Percentiles rank a stretch among this genome's conserved stretches.
phyloP scores from a whole-genome alignment of 176 grass and related monocot species.

The Zea luxurians region DNA sequence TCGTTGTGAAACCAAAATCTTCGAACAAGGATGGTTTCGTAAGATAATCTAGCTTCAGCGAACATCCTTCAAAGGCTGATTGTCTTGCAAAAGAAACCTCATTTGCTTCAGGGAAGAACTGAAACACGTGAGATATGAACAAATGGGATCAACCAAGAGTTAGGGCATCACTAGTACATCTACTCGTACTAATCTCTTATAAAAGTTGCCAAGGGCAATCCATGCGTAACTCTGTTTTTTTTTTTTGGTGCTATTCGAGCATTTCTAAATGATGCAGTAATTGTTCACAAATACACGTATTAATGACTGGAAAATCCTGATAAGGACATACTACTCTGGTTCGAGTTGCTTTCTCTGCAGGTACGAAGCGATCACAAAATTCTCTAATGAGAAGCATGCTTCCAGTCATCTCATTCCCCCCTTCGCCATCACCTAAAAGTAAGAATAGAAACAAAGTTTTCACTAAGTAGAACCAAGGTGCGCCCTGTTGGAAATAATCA shows the following conservation, averaged over 20 bases:
- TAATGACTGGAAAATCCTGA: conserved; percentile 17
- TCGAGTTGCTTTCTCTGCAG: conserved; percentile 70
- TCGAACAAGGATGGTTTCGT: conserved; percentile 94
- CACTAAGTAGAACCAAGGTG: conserved; percentile 29
- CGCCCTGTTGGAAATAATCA: no score
- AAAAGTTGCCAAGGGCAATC: not conserved
- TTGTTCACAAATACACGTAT: not conserved
- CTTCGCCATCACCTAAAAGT: conserved; percentile 79
- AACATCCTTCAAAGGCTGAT: conserved; percentile 80
- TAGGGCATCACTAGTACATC: conserved; percentile 9
- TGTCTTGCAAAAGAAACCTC: conserved; percentile 87
- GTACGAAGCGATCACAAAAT: conserved; percentile 75
- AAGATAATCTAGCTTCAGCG: conserved; percentile 84
- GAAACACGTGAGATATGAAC: conserved; percentile 34
- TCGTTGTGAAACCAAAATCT: conserved; percentile 92
- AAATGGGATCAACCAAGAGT: conserved; percentile 7
- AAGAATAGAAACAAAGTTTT: conserved; percentile 28
- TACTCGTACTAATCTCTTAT: not conserved
- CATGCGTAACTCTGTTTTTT: not conserved
- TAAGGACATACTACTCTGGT: conserved; percentile 74
- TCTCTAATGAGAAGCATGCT: conserved; percentile 91
- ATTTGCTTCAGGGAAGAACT: conserved; percentile 98
- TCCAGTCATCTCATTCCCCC: conserved; percentile 98
- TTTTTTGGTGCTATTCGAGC: not conserved
- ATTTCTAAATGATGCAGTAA: not conserved